Conservation (phyloP, 345 rosid species). For the Schrenkiella parvula region DNA sequence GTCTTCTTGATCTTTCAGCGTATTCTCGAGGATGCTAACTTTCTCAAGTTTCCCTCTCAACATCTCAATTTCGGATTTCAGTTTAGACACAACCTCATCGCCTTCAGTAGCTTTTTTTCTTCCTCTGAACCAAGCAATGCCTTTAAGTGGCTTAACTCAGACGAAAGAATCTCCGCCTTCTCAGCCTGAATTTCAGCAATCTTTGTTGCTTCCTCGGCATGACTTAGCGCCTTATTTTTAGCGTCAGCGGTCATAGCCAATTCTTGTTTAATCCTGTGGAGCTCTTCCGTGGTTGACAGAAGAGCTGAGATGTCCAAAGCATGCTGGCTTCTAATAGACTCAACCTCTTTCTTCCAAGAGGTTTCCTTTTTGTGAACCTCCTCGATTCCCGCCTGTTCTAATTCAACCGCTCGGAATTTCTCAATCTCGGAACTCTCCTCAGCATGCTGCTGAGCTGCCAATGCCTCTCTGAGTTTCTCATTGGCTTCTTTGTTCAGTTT, state of each 20-base stretch:
- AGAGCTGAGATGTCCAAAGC: constrained; percentile 79
- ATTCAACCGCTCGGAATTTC: constrained; percentile 78
- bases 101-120: constrained; percentile 45
- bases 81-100: constrained; percentile 46
- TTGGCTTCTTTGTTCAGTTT: constrained; percentile 59
- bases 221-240: constrained; percentile 79
- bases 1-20: constrained; percentile 55
- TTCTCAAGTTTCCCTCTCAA: constrained; percentile 57
- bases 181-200: constrained; percentile 84
- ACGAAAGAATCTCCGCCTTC: constrained; percentile 70
- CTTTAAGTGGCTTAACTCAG: constrained; percentile 58
- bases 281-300: constrained; percentile 72
- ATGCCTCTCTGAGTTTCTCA: constrained; percentile 76
- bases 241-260: constrained; percentile 72
- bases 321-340: constrained; percentile 73
- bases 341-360: constrained; percentile 78
- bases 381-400: constrained; percentile 88
- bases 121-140: constrained; percentile 58
- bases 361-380: constrained; percentile 74
- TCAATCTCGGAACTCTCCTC: constrained; percentile 88
- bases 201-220: constrained; percentile 91
- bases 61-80: constrained; percentile 49
- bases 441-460: constrained; percentile 86
- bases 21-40: constrained; percentile 42
- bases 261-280: constrained; percentile 68